These are phyloP conservation scores for Xylaria palmicola DNA, from an alignment of 495 filamentous ascomycete species.

Conservation along the genomic window DNA sequence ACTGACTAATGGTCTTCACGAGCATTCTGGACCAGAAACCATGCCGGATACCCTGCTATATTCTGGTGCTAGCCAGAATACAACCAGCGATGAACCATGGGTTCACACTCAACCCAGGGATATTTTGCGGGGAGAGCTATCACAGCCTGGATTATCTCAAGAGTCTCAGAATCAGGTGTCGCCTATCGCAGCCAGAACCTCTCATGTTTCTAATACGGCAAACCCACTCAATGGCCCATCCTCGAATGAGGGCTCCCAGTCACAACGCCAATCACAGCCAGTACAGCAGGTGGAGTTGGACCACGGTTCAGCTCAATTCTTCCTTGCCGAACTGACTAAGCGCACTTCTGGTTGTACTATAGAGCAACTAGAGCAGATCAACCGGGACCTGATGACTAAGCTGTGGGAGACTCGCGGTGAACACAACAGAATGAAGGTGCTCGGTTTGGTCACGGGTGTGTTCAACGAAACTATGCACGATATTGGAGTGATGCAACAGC, in stretches of 20 bases:
- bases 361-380: conserved; percentile 93
- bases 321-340: conserved; percentile 59
- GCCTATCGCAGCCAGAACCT: conserved; percentile 23
- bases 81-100: conserved; percentile 46
- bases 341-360: conserved; percentile 77
- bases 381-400: conserved; percentile 83
- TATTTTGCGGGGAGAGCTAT: conserved; percentile 41
- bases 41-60: conserved; percentile 59
- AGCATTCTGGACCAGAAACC: conserved; percentile 28
- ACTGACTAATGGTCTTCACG: conserved; percentile 54
- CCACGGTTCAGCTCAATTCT: conserved; percentile 47
- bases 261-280: conserved; percentile 39
- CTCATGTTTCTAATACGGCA: conserved; percentile 32
- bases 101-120: conserved; percentile 51
- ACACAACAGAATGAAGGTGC: conserved; percentile 76
- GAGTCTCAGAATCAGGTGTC: conserved; percentile 24
- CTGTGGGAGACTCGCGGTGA: conserved; percentile 77
- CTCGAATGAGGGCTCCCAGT: conserved; percentile 26
- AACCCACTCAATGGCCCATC: conserved; percentile 38
- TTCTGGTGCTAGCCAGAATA: conserved; percentile 31
- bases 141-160: conserved; percentile 37
- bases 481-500: conserved; percentile 67
- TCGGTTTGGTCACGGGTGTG: conserved; percentile 55
- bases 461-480: conserved; percentile 83
- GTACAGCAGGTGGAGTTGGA: conserved; percentile 60